Evolutionary conservation across 2,329 filamentous ascomycete genomes (phyloP), one percentile per base, ranked within the genome.

Genomic region (Alternaria arborescens): DNA sequence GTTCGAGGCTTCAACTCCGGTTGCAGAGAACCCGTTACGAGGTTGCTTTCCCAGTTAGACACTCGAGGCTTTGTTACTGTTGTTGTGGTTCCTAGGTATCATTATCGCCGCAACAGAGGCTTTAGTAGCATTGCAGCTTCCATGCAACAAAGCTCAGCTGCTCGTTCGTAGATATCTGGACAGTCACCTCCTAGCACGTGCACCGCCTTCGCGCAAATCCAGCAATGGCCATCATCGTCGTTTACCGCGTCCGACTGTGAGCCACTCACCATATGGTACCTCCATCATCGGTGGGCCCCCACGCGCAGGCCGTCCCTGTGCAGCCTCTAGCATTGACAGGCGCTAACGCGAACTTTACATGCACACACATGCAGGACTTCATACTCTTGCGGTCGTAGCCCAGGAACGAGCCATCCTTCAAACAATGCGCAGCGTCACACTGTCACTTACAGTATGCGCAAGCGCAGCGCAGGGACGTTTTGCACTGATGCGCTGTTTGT

Each of bases 371-470:
- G 57, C 54, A 64, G 59, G 38, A 52, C 36, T 40, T 60, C 57
- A 53, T 42, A 55, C 44, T 42, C 36, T 24, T 48, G 59, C 56
- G 38, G 50, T 55, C 26, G 30, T 64, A 54, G 59, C 48, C 46
- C 55, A 65, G 57, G 61, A 64, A 65, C 61, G 42, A 64, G 66
- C 59, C 63, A 54, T 38, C 52, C 16, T 51, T 48, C 43, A 58
- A 55, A 55, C 56, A 60, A 52, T 57, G 63, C 58, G 58, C 26
- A 50, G 26, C 41, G 52, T 58, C 46, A 55, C 54, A 38, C 44
- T 59, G 61, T 51, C 18, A 26, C 40, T 54, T 46, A 24, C 52
- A 44, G 38, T 43, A 53, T 43, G 51, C 38, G 18, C 51, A 53
- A 53, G 46, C 50, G 32, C 32, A 36, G 32, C 32, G 36, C 50